Evolutionary conservation across 23 red algal species (phyloP), one percentile per base, ranked within the genome.

Genomic region (Cyanidium caldarium): DNA sequence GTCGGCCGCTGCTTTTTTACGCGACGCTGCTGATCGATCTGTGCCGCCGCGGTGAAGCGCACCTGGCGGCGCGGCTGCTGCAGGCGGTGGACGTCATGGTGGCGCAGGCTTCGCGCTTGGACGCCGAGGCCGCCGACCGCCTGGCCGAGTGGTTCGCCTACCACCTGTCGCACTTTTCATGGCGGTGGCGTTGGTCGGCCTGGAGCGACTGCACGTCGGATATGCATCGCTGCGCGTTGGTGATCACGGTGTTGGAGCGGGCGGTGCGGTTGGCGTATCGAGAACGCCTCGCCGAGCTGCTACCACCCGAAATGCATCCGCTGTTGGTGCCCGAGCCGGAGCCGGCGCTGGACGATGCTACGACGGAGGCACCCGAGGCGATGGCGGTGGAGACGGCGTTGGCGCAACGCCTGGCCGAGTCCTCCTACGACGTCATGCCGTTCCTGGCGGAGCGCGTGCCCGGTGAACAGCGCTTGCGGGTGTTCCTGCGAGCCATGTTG

Each of bases 131-230:
- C 2, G 83, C 83, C 56, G 90, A 95, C 46, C 83, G 90, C 17
- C 67, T 87, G 15, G 78, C 83, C 19, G 82, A 82, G 15, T 95
- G 90, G 90, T 85, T 95, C 74, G 80, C 90, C 12, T 85, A 74
- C 65, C 90, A 95, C 75, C 73, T 95, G 28, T 84, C 79, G 58
- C 79, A 95, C 58, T 95, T 95, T 86, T 74, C 70, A 40, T 86
- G 76, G 57, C 83, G 87, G 41, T 95, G 90, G 90, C 87, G 87
- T 68, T 95, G 90, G 90, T 73, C 68, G 3, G 84, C 82, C 44
- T 95, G 90, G 90, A 7, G 19, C 3, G n/a, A 16, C n/a, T 28
- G 19, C 3, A 16, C 5, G 51, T 7, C 10, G 13, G 21, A 61
- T 28, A 28, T 61, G 10, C 51, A 61, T 28, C 31, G n/a, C 5